phyloP scores from a whole-genome alignment of 1,284 basidiomycete genomes.

The Ustilago trichophora region DNA sequence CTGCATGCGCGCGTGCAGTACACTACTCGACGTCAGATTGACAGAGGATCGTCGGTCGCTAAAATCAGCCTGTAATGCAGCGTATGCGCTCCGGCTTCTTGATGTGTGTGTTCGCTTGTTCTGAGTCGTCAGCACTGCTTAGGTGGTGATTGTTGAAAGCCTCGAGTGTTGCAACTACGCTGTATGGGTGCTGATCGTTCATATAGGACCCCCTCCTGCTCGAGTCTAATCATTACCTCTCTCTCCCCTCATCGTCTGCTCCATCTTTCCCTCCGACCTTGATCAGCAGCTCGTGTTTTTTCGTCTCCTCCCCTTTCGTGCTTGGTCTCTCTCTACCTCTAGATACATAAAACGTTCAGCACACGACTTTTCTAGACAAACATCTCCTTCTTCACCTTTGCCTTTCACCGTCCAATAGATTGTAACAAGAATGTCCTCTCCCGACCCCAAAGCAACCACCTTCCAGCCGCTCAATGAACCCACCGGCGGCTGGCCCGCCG shows the following conservation, averaged over 20 bases:
- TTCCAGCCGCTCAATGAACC: conserved; percentile 42
- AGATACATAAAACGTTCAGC: not conserved
- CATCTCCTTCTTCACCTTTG: not conserved
- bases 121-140: not conserved
- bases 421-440: conserved; percentile 14
- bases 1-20: no score
- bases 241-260: not conserved
- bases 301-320: not conserved
- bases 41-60: not conserved
- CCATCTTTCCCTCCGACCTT: not conserved
- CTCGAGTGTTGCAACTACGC: not conserved
- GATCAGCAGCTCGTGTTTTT: not conserved
- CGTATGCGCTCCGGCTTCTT: no score
- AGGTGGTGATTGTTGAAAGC: conserved; percentile 2
- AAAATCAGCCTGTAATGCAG: no score
- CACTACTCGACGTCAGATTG: no score
- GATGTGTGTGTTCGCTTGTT: not conserved
- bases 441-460: conserved; percentile 40
- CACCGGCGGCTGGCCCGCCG: conserved; percentile 23
- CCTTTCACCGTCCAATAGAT: not conserved
- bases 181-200: not conserved
- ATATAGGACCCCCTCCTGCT: conserved; percentile 1
- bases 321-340: not conserved
- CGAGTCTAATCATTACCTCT: no score
- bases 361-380: no score